Base-by-base conservation (phyloP, 1,284 basidiomycete genomes). In the Marasmius sp. region DNA sequence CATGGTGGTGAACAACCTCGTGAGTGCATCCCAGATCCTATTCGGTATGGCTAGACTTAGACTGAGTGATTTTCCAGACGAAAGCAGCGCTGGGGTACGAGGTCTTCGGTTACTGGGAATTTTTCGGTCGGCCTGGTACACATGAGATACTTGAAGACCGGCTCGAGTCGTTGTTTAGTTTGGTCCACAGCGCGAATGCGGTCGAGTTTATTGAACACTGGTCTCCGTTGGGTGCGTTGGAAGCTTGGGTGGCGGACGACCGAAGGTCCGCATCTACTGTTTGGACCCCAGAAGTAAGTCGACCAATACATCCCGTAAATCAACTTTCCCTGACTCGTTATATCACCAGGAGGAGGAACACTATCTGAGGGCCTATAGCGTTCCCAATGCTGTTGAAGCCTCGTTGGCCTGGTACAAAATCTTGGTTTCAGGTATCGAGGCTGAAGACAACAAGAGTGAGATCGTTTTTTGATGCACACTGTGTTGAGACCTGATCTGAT, bases 51-150 rank as follows among this genome's bases (percentile, higher is more conserved):
- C 48, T 45, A 45, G 16, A 6, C n/a, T 45, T 45, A 41, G 16
- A 36, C 34, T 37, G 65, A 66, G 8, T 71, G n/a, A n/a, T n/a
- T n/a, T n/a, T n/a, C n/a, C 66, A 16, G 56, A 70, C 59, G 10
- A 64, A 64, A 39, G 20, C 47, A 11, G 43, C 58, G 14, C 50
- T 70, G 18, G 79, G 78, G 0, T 71, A 69, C 50, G 71, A 74
- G 9, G 33, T 69, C 6, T 72, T 67, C 45, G 76, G 74, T 14
- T 78, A 80, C 61, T 75, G 75, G 78, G 62, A 64, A 12, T 80
- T 78, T 67, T 74, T 79, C 59, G 60, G 69, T 14, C 57, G 67
- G n/a, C 68, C 73, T 2, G 74, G 71, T 11, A 70, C 74, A 0
- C n/a, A n/a, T n/a, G n/a, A n/a, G n/a, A n/a, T n/a, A n/a, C n/a